Evolutionary conservation across 345 rosid genomes (phyloP).

Genomic region (Cardiospermum halicacabum): DNA sequence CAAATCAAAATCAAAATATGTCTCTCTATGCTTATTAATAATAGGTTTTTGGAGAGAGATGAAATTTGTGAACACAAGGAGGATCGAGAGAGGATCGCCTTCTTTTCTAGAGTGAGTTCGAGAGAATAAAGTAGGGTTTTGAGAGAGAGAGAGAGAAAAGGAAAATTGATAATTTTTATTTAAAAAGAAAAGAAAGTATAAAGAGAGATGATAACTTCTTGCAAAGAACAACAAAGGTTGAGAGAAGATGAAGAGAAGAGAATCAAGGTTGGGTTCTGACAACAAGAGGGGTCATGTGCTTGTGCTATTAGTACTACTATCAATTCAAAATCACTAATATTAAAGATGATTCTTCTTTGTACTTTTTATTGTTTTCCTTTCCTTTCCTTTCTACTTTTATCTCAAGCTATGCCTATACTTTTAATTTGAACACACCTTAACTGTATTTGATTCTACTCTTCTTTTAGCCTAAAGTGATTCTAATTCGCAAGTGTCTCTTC

Average conservation of each 20-base stretch:
- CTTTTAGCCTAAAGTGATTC: neutral
- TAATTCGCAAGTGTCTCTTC: constrained; percentile 4
- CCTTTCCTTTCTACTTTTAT: constrained; percentile 14
- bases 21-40: too few relatives aligned
- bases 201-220: constrained; percentile 58
- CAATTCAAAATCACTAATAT: constrained; percentile 36
- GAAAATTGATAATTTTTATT: too few relatives aligned
- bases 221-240: constrained; percentile 47
- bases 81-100: constrained; percentile 56
- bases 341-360: constrained; percentile 53
- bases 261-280: constrained; percentile 49
- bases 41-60: too few relatives aligned
- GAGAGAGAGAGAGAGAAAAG: constrained; percentile 18
- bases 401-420: too few relatives aligned
- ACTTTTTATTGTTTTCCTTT: neutral
- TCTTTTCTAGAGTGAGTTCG: constrained; percentile 53
- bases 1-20: too few relatives aligned
- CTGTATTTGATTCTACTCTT: neutral
- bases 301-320: constrained; percentile 28
- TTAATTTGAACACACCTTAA: constrained; percentile 7
- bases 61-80: constrained; percentile 60
- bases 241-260: constrained; percentile 19
- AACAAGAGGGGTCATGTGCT: constrained; percentile 47
- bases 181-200: constrained; percentile 31
- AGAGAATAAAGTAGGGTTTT: constrained; percentile 48